A percentile compares a stretch with the other conserved stretches of the same genome.
Conservation (phyloP, 352 stramenopile species). For the Globisporangium paroecandrum region DNA sequence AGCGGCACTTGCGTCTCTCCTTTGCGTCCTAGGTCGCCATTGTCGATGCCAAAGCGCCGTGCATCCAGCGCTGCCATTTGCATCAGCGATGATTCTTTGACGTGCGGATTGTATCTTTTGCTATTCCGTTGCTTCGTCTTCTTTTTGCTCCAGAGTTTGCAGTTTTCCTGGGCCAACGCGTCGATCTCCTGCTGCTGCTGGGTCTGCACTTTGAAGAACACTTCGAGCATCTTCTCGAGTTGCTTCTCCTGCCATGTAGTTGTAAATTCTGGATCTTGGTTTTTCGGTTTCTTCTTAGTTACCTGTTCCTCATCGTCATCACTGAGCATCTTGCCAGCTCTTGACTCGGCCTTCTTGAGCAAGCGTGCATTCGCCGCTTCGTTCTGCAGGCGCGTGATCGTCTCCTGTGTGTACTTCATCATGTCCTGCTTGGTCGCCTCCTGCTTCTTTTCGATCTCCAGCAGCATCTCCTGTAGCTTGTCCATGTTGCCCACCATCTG, state of each 20-base stretch:
- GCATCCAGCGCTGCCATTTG: slow-evolving; percentile 62
- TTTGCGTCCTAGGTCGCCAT: slow-evolving; percentile 21
- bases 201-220: slow-evolving; percentile 49
- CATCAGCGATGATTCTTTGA: slow-evolving; percentile 24
- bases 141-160: slow-evolving; percentile 45
- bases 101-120: not conserved
- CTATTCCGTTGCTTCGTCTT: slow-evolving; percentile 16
- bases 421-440: slow-evolving; percentile 61
- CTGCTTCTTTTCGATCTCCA: slow-evolving; percentile 67
- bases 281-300: slow-evolving; percentile 6
- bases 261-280: not conserved
- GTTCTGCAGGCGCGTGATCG: slow-evolving; percentile 37
- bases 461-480: slow-evolving; percentile 51
- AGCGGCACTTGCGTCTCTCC: not conserved
- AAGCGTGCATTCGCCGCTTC: slow-evolving; percentile 32
- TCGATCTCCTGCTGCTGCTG: slow-evolving; percentile 68
- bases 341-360: slow-evolving; percentile 23
- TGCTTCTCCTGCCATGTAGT: slow-evolving; percentile 26
- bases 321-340: slow-evolving; percentile 42
- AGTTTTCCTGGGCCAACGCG: slow-evolving; percentile 53
- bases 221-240: slow-evolving; percentile 62
- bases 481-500: slow-evolving; percentile 58
- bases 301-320: slow-evolving; percentile 23
- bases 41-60: slow-evolving; percentile 60
- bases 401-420: slow-evolving; percentile 57